Base-by-base conservation (phyloP, 176 grass and related monocot genomes). In the Guadua angustifolia region DNA sequence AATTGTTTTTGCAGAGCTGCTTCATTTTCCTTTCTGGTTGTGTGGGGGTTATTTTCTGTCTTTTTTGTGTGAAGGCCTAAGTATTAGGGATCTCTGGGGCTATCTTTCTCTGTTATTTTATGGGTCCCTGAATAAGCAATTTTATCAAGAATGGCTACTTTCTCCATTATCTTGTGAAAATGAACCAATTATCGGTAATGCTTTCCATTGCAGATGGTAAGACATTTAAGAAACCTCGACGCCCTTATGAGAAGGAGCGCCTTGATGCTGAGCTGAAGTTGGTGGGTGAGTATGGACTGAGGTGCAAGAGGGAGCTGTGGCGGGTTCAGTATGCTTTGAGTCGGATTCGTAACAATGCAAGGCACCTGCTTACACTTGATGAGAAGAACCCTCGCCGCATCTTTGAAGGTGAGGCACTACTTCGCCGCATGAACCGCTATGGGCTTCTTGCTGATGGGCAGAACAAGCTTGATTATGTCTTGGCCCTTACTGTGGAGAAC, bases 401-500 rank as follows among this genome's bases (percentile, higher is more conserved):
- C 50, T 84, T 88, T 19, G 87, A 84, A 49, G 87, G 81, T 84
- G 87, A 88, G 57, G 87, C 86, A 3, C 87, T 88, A 6, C 81
- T 88, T 19, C 75, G 87, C 74, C 56, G 86, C 56, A 88, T 88
- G 74, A 84, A 88, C 55, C 80, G 80, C 1, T 83, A 84, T 45
- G 87, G 87, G 18, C 81, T 88, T 14, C 75, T 88, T 11, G 81
- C 68, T 51, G 87, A 84, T 43, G 75, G 69, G 5, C 87, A 84
- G 56, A 88, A 84, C 87, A 88, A 88, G 58, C 86, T 88, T 58
- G 81, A 88, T 83, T 88, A 88, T 33, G 86, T 88, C 55, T 80
- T 88, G 10, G 86, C 86, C 16, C 80, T 88, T 40, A 88, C 86
- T 15, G 86, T 88, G 11, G 80, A 88, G 80, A 88, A 83, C 80